Evolutionary conservation across 1,284 basidiomycete species (phyloP), one percentile per base, ranked within the genome.

Genomic region (Ganoderma multipileum): DNA sequence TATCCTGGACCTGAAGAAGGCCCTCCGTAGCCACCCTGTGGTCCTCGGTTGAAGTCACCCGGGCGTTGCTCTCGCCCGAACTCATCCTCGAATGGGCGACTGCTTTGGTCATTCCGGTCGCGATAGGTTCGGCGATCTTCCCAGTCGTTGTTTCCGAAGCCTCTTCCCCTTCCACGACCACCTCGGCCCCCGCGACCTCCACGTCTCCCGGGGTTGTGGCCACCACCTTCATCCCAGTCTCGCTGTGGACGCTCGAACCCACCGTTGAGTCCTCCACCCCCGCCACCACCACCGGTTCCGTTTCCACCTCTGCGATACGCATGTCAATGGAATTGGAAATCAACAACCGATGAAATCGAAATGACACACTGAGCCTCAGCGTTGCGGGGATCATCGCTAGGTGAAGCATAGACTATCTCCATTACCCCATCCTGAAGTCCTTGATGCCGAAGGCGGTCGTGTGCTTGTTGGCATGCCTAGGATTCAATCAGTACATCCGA

Each of bases 401-500:
- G 96, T 92, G 95, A 98, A n/a, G 93, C 91, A 75, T 93, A 95
- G 2, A 89, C 85, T 62, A 99, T 89, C 60, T 96, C 92, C 87
- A 98, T 91, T 0, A 91, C 87, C 20, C 97, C 96, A 74, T 95
- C 95, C 76, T 94, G 90, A 68, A 96, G 85, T 1, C 88, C 84
- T 78, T 93, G 88, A 66, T 93, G 91, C 60, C 93, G 86, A 75
- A 98, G 83, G 39, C 89, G 85, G 74, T 98, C 94, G 73, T 90
- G 90, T 0, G 97, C 94, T 74, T 92, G 89, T 42, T 89, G 90
- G 69, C 90, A 92, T 58, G 89, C 91, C 93, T 91, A 68, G 60
- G 30, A 55, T 5, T 14, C 8, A 12, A 26, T 62, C 11, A 68
- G 36, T 23, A n/a, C 16, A 42, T 54, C 18, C 8, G 18, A 41